Base-by-base conservation (phyloP, 306 rosid species). In the Glycyrrhiza uralensis region DNA sequence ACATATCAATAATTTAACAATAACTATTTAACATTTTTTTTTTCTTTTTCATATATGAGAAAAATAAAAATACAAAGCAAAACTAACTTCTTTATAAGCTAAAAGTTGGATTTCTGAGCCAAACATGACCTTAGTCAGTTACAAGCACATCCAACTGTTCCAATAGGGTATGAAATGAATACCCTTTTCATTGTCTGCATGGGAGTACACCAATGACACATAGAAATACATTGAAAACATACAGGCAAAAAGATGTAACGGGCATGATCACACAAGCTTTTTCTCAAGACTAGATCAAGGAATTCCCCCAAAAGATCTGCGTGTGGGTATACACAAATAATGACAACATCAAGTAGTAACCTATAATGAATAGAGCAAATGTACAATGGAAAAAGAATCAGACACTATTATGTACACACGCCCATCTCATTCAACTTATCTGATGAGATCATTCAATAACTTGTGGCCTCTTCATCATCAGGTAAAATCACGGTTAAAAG, bases 401-500 rank as follows among this genome's bases (percentile, higher is more conserved):
- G 80, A 75, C 52, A 74, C 57, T 61, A 52, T 33, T 82, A 83
- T 83, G 56, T 78, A 85, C 88, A 89, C 75, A 76, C 47, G 45
- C 72, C 78, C 75, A 45, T 75, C 60, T 54, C 69, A 36, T 66
- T 29, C 66, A 14, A 46, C 20, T 59, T 13, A 55, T 9, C 18
- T 7, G 9, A 77, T 18, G 71, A 77, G 47, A 58, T 47, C 17
- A 72, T 65, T 75, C 73, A 75, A 47, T n/a, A 81, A 44, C 73
- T 84, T 8, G 38, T 6, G 7, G 30, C 63, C 10, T 88, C 96
- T 54, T 92, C 97, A 69, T 92, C 97, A 69, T 92, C 97, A 0
- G 90, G 90, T 41, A 56, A 71, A 54, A 81, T 70, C 84, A 83
- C 79, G 1, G 92, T 76, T 72, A 89, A 77, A 72, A 92, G 96